These are phyloP conservation scores for Calophaca sinica DNA, from an alignment of 306 rosid genomes.

Conservation along the genomic window DNA sequence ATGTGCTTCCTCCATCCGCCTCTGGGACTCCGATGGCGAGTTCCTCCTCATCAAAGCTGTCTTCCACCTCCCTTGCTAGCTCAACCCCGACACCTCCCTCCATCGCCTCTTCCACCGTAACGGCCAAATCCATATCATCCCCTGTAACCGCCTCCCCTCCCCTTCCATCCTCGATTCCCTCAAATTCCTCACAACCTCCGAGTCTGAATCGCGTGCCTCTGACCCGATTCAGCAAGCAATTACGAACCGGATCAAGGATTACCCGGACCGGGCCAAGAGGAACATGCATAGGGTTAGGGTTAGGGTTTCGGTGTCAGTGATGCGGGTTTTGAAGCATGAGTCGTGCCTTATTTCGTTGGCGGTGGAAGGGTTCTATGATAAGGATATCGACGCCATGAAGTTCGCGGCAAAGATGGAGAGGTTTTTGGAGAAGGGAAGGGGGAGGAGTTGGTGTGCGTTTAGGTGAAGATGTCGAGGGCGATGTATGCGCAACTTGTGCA, in stretches of 20 bases:
- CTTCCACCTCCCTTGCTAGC: conserved; percentile 95
- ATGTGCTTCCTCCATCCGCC: conserved; percentile 69
- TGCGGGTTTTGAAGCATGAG: conserved; percentile 71
- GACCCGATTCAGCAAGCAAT: conserved; percentile 68
- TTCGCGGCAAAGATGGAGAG: conserved; percentile 80
- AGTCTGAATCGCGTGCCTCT: conserved; percentile 59
- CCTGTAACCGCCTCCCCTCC: conserved; percentile 45
- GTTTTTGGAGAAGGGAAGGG: conserved; percentile 66
- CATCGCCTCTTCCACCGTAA: conserved; percentile 78
- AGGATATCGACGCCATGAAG: conserved; percentile 86
- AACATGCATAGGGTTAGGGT: conserved; percentile 73
- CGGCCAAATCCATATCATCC: conserved; percentile 70
- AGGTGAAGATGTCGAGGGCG: conserved; percentile 88
- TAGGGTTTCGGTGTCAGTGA: conserved; percentile 79
- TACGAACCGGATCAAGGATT: conserved; percentile 62
- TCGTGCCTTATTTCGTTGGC: conserved; percentile 77
- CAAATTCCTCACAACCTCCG: conserved; percentile 52
- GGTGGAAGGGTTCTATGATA: conserved; percentile 89
- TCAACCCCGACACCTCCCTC: conserved; percentile 74
- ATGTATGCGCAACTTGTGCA: conserved; percentile 92
- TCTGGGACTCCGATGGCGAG: conserved; percentile 98
- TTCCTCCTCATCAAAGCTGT: conserved; percentile 94
- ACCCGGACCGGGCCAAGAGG: conserved; percentile 68
- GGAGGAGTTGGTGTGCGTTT: conserved; percentile 67
- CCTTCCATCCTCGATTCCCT: conserved; percentile 71